These are phyloP conservation scores for Coemansia sp. DNA, from an alignment of 192 early-diverging fungal species.

Conservation along the genomic window DNA sequence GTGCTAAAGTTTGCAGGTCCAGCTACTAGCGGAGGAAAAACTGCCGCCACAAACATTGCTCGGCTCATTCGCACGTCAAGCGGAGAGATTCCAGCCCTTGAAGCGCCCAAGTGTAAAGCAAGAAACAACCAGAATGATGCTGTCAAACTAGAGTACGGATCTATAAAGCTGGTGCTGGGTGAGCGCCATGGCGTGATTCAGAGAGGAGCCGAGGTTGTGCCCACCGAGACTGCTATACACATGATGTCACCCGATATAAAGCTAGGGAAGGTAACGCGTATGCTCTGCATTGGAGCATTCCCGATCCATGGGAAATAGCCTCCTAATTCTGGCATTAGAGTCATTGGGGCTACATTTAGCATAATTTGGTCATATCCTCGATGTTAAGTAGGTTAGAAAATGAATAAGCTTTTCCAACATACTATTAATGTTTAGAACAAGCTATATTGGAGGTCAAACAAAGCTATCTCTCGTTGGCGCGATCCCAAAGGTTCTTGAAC, in stretches of 20 bases:
- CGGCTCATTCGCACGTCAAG: conserved; percentile 21
- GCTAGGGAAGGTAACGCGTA: conserved; percentile 31
- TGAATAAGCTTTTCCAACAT: neutral
- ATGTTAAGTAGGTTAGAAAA: neutral
- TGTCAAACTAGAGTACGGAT: conserved; percentile 3
- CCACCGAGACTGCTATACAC: conserved; percentile 28
- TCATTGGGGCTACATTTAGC: neutral
- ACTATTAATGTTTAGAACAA: neutral
- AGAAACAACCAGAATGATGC: neutral
- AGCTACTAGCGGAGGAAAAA: conserved; percentile 22
- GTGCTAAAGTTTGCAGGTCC: conserved; percentile 39
- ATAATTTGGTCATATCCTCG: neutral
- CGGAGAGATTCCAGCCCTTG: neutral
- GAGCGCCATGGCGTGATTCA: conserved; percentile 40
- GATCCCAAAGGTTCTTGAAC: conserved; percentile 8
- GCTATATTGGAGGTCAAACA: neutral
- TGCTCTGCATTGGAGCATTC: conserved; percentile 19
- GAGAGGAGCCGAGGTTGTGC: conserved; percentile 24
- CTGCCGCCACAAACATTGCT: conserved; percentile 34
- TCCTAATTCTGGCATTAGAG: neutral
- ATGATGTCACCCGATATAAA: conserved; percentile 44
- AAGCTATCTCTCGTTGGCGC: neutral
- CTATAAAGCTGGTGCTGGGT: conserved; percentile 47
- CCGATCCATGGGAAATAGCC: conserved; percentile 7
- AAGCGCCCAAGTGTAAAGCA: neutral